A percentile compares a stretch with the other conserved stretches of the same genome.
These are phyloP conservation scores for Cornus florida DNA, from an alignment of 148 eudicot species.

Conservation along the genomic window DNA sequence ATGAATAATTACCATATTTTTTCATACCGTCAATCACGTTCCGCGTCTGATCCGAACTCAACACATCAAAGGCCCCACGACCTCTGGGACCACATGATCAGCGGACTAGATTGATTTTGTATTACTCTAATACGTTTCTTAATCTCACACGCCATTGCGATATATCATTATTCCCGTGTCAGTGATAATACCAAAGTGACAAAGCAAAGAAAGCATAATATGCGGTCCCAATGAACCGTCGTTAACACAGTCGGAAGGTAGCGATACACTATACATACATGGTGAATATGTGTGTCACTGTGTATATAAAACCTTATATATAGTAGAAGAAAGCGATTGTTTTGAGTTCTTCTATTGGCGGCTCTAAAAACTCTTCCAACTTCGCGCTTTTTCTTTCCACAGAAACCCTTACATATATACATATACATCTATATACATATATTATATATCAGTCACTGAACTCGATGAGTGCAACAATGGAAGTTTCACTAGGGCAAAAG, in stretches of 20 bases:
- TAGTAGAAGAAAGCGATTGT: background rate
- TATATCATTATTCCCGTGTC: background rate
- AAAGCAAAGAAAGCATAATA: background rate
- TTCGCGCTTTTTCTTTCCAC: conserved; percentile 5
- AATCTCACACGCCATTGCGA: background rate
- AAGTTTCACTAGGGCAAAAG: conserved; percentile 23
- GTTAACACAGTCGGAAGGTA: too few species aligned
- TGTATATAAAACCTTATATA: background rate
- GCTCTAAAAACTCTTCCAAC: conserved; percentile 12
- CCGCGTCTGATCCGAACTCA: too few species aligned
- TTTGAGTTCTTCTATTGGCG: conserved; percentile 8
- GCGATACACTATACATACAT: too few species aligned
- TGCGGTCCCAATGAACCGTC: background rate
- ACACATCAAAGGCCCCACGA: too few species aligned
- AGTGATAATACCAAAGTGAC: background rate
- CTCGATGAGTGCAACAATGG: conserved; percentile 32
- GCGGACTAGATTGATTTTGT: background rate
- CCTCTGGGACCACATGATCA: background rate
- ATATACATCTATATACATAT: background rate
- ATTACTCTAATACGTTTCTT: background rate
- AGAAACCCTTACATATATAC: conserved; percentile 17
- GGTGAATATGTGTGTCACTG: too few species aligned
- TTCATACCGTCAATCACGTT: too few species aligned
- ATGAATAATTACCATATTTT: too few species aligned
- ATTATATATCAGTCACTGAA: background rate